Evolutionary conservation across 2,329 filamentous ascomycete species (phyloP).

Genomic region (Paecilomyces sp.): DNA sequence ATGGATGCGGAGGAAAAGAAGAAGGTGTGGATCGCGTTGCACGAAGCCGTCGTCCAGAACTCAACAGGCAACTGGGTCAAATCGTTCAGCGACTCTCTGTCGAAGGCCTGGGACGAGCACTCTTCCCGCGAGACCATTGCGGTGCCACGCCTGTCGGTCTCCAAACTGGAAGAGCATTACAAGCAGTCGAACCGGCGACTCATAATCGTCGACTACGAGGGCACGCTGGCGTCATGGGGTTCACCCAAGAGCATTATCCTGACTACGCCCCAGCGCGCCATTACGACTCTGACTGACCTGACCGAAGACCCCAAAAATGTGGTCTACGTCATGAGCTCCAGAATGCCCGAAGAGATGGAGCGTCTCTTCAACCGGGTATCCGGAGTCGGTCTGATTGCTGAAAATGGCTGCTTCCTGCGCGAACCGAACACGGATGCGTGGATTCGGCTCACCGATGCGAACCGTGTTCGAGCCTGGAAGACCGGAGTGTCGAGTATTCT

Average conservation of each 20-base stretch:
- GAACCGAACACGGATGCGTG: slow-evolving; percentile 62
- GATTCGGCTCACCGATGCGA: slow-evolving; percentile 68
- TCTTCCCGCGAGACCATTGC: slow-evolving; percentile 76
- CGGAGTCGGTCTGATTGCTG: slow-evolving; percentile 80
- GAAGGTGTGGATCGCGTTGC: slow-evolving; percentile 65
- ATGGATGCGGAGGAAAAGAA: slow-evolving; percentile 71
- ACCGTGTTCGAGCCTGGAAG: slow-evolving; percentile 72
- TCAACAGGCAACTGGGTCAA: slow-evolving; percentile 82
- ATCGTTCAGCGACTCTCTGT: slow-evolving; percentile 64
- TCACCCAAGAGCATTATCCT: slow-evolving; percentile 78
- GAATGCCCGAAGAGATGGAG: slow-evolving; percentile 81
- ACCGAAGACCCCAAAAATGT: slow-evolving; percentile 72
- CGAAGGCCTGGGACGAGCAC: slow-evolving; percentile 75
- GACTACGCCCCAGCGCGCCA: slow-evolving; percentile 75
- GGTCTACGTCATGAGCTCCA: slow-evolving; percentile 90
- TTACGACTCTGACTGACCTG: slow-evolving; percentile 75
- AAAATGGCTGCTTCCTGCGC: slow-evolving; percentile 88
- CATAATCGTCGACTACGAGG: slow-evolving; percentile 91
- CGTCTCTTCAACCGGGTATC: slow-evolving; percentile 77
- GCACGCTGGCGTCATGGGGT: slow-evolving; percentile 81
- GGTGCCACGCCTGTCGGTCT: slow-evolving; percentile 74
- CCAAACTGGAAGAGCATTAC: slow-evolving; percentile 59
- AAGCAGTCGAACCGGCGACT: slow-evolving; percentile 59
- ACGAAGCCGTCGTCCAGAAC: slow-evolving; percentile 67
- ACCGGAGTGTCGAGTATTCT: slow-evolving; percentile 74